Conservation (phyloP, 2,329 filamentous ascomycete genomes). For the Aphanoascus verrucosus region DNA sequence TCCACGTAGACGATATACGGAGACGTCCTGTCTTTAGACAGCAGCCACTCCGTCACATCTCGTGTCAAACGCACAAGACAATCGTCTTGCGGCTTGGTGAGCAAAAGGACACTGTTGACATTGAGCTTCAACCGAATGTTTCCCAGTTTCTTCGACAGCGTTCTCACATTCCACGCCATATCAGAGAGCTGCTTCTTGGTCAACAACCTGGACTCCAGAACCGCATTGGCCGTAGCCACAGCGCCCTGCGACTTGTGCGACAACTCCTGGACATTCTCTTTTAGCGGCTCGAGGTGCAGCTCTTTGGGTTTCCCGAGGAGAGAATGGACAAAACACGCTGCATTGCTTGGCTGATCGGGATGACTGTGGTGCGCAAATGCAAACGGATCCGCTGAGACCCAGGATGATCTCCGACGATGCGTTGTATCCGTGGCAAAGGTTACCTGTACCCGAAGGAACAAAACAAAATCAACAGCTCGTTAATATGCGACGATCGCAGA, state of each 20-base stretch:
- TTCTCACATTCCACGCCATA: constrained; percentile 92
- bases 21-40: constrained; percentile 56
- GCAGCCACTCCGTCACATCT: constrained; percentile 68
- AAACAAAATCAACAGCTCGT: background rate
- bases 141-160: constrained; percentile 75
- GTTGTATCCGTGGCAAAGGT: constrained; percentile 27
- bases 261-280: constrained; percentile 17
- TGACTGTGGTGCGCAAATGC: constrained; percentile 30
- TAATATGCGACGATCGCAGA: background rate
- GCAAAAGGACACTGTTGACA: constrained; percentile 71
- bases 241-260: constrained; percentile 12
- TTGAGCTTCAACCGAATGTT: constrained; percentile 73
- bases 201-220: constrained; percentile 59
- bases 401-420: constrained; percentile 51
- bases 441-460: constrained; percentile 35
- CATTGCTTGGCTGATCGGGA: constrained; percentile 20
- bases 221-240: constrained; percentile 25
- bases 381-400: constrained; percentile 39
- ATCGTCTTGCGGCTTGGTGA: constrained; percentile 86
- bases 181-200: constrained; percentile 92
- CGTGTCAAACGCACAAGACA: constrained; percentile 66
- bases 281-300: constrained; percentile 15
- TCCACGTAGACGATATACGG: constrained; percentile 74
- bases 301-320: constrained; percentile 38
- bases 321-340: constrained; percentile 49